Evolutionary conservation across 169 alveolate genomes (phyloP).

Genomic region (Eimeria mitis): DNA sequence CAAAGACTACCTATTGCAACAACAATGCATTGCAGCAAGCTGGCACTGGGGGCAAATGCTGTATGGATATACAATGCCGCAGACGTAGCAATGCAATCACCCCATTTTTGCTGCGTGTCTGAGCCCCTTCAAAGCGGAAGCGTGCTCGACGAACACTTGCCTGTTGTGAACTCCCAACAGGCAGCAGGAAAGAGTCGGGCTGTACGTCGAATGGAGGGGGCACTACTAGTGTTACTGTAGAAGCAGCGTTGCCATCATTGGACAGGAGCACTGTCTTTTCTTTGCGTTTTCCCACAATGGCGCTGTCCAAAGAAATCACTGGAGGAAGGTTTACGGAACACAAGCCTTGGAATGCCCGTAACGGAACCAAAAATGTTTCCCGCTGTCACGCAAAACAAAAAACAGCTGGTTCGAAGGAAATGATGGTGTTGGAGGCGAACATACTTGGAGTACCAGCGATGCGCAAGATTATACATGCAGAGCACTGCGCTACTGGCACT

Average conservation of each 20-base stretch:
- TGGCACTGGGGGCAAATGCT: background rate
- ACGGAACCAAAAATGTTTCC: constrained; percentile 78
- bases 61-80: background rate
- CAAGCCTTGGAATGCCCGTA: constrained; percentile 80
- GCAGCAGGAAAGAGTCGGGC: constrained; percentile 26
- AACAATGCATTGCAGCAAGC: background rate
- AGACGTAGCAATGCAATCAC: background rate
- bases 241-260: constrained; percentile 60
- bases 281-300: constrained; percentile 56
- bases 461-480: background rate
- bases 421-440: background rate
- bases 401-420: background rate
- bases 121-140: background rate
- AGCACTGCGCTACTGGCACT: background rate
- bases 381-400: constrained; percentile 49
- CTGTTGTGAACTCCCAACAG: constrained; percentile 50
- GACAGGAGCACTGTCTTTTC: constrained; percentile 64
- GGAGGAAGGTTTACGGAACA: constrained; percentile 62
- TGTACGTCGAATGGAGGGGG: constrained; percentile 56
- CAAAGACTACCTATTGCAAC: constrained; percentile 43
- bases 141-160: background rate
- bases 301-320: constrained; percentile 33
- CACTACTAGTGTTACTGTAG: constrained; percentile 20
- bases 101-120: background rate
- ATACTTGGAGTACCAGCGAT: too few species aligned